phyloP scores from a whole-genome alignment of 2,329 filamentous ascomycete genomes.

The Torrubiellomyces zombiae region DNA sequence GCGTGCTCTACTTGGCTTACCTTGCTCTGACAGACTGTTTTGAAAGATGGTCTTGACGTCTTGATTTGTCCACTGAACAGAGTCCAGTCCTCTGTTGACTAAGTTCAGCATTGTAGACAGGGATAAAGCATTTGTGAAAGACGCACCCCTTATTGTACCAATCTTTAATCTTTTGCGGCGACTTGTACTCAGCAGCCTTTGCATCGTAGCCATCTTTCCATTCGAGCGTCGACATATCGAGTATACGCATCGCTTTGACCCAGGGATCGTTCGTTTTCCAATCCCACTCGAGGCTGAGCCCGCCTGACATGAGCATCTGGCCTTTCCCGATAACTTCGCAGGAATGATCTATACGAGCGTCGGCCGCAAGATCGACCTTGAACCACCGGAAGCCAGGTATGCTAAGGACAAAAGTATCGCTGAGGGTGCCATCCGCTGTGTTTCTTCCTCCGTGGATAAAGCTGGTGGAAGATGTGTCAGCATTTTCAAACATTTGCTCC shows the following conservation, averaged over 20 bases:
- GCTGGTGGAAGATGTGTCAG: no score
- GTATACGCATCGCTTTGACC: constrained; percentile 20
- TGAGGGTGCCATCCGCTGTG: constrained; percentile 7
- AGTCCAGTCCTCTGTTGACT: constrained; percentile 7
- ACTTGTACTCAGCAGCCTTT: constrained; percentile 16
- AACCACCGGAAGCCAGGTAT: constrained; percentile 21
- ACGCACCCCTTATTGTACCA: constrained; percentile 15
- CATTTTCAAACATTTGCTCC: not conserved
- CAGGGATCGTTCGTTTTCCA: constrained; percentile 15
- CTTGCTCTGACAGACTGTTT: no score
- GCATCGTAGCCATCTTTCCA: constrained; percentile 19
- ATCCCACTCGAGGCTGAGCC: constrained; percentile 6
- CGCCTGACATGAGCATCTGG: constrained; percentile 23
- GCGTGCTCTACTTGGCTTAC: no score
- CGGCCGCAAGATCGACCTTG: constrained; percentile 9
- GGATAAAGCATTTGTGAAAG: not conserved
- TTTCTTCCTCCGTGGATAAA: constrained; percentile 20
- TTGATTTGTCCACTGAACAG: constrained; percentile 11
- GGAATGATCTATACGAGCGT: constrained; percentile 12
- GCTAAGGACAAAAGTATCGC: constrained; percentile 19
- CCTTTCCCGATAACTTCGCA: constrained; percentile 19
- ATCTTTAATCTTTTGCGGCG: constrained; percentile 12
- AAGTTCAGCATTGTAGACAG: not conserved
- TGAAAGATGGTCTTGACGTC: constrained; percentile 11
- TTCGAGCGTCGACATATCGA: constrained; percentile 19